Conservation (phyloP, 2,329 filamentous ascomycete species). For the Claviceps capensis region DNA sequence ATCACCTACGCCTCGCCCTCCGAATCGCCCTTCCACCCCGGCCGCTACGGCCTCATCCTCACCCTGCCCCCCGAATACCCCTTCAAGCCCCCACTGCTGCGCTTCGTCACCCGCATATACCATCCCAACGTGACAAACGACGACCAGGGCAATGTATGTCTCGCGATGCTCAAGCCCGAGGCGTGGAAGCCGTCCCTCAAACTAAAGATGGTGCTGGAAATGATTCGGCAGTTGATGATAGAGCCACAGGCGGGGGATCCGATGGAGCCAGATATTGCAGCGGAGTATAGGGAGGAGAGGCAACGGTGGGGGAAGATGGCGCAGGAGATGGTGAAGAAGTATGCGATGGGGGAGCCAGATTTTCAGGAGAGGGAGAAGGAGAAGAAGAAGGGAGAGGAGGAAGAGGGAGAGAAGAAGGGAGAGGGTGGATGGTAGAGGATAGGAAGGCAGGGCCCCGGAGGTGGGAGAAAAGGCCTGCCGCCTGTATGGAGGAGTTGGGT, state of each 20-base stretch:
- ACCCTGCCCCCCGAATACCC: conserved; percentile 69
- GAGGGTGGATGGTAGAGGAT: background rate
- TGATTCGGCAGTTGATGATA: conserved; percentile 58
- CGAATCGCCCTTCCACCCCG: conserved; percentile 41
- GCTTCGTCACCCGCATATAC: conserved; percentile 83
- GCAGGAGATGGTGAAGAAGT: conserved; percentile 57
- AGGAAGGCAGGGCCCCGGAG: background rate
- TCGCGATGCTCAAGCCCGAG: conserved; percentile 69
- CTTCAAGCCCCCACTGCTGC: conserved; percentile 72
- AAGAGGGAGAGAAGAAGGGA: background rate
- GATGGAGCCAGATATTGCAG: conserved; percentile 73
- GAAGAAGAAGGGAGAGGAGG: background rate
- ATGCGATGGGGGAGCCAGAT: conserved; percentile 39
- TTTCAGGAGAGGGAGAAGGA: conserved; percentile 14
- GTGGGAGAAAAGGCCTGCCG: background rate
- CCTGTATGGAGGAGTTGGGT: no score
- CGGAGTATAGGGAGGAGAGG: conserved; percentile 61
- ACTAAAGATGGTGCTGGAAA: conserved; percentile 61
- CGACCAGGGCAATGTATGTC: conserved; percentile 69
- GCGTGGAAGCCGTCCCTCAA: conserved; percentile 86
- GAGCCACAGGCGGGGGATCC: conserved; percentile 84
- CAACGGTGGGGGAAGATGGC: conserved; percentile 62
- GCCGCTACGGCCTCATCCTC: conserved; percentile 60
- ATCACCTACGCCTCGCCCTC: conserved; percentile 32
- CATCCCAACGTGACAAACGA: conserved; percentile 92